These are phyloP conservation scores for Biscogniauxia mediterranea DNA, from an alignment of 2,329 filamentous ascomycete genomes.

Conservation along the genomic window DNA sequence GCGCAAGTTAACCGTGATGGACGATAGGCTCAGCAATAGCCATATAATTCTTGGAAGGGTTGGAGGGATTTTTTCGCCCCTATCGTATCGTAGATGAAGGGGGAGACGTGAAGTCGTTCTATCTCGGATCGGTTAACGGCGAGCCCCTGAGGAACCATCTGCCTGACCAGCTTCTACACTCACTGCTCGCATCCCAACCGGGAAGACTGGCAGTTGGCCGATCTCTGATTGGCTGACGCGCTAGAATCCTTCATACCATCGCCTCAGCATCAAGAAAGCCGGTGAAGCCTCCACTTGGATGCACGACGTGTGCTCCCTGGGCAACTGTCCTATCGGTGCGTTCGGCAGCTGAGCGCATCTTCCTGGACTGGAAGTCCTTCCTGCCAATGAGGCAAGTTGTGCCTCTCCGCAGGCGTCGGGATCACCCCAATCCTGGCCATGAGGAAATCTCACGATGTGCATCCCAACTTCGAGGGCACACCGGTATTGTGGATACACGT, in stretches of 20 bases:
- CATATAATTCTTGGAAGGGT: conserved; percentile 22
- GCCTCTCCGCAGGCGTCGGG: conserved; percentile 26
- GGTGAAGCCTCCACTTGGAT: conserved; percentile 22
- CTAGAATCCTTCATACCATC: conserved; percentile 20
- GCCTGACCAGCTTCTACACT: conserved; percentile 27
- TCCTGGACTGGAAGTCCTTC: conserved; percentile 17
- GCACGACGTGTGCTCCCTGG: conserved; percentile 18
- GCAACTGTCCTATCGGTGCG: conserved; percentile 17
- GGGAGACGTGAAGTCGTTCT: conserved; percentile 24
- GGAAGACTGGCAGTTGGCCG: conserved; percentile 21
- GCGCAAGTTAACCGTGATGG: conserved; percentile 13
- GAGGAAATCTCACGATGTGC: conserved; percentile 24
- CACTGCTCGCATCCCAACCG: conserved; percentile 20
- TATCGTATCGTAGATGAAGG: conserved; percentile 17
- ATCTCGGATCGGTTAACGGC: conserved; percentile 15
- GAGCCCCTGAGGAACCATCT: conserved; percentile 21
- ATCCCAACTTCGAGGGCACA: conserved; percentile 13
- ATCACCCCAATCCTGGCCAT: conserved; percentile 27
- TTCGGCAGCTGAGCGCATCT: conserved; percentile 24
- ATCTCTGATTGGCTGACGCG: conserved; percentile 23
- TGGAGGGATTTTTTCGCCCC: conserved; percentile 20
- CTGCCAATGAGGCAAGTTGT: conserved; percentile 20
- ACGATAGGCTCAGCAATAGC: conserved; percentile 15
- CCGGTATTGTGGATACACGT: conserved; percentile 26
- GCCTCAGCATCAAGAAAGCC: conserved; percentile 22